Percentiles rank a stretch among this genome's conserved stretches.
These are phyloP conservation scores for Pueraria montana DNA, from an alignment of 306 rosid species.

Conservation along the genomic window DNA sequence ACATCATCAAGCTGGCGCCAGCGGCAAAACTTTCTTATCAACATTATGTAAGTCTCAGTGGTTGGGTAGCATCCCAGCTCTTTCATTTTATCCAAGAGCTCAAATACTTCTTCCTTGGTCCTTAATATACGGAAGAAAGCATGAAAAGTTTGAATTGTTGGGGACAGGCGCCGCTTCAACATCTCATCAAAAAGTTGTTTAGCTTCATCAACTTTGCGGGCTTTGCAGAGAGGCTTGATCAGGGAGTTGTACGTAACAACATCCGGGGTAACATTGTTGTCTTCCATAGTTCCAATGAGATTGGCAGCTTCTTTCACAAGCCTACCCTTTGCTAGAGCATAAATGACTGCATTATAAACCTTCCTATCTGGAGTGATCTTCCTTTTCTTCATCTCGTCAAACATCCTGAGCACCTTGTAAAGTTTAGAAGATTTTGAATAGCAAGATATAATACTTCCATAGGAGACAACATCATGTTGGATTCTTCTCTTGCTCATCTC, in stretches of 20 bases:
- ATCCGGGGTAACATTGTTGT: constrained; percentile 65
- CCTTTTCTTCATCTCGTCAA: constrained; percentile 68
- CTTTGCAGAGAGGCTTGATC: constrained; percentile 86
- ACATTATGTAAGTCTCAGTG: constrained; percentile 84
- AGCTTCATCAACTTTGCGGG: constrained; percentile 69
- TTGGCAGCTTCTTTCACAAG: constrained; percentile 68
- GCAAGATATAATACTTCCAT: constrained; percentile 82
- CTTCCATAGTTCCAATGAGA: constrained; percentile 74
- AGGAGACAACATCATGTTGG: constrained; percentile 77
- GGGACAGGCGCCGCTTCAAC: constrained; percentile 61
- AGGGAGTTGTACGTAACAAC: constrained; percentile 81
- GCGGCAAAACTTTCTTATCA: constrained; percentile 87
- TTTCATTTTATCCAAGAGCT: constrained; percentile 74
- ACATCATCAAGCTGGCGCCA: constrained; percentile 82
- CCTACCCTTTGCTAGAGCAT: constrained; percentile 77
- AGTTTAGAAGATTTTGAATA: constrained; percentile 77
- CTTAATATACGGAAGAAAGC: constrained; percentile 75
- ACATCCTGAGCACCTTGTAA: constrained; percentile 70
- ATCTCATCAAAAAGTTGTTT: constrained; percentile 63
- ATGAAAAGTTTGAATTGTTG: constrained; percentile 86
- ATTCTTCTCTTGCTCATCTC: constrained; percentile 79
- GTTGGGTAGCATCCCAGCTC: constrained; percentile 67
- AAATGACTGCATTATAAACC: constrained; percentile 82
- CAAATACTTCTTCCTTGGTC: constrained; percentile 72
- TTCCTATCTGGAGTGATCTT: constrained; percentile 73